phyloP scores from a whole-genome alignment of 2,329 filamentous ascomycete species.

The Gaeumannomyces tritici region DNA sequence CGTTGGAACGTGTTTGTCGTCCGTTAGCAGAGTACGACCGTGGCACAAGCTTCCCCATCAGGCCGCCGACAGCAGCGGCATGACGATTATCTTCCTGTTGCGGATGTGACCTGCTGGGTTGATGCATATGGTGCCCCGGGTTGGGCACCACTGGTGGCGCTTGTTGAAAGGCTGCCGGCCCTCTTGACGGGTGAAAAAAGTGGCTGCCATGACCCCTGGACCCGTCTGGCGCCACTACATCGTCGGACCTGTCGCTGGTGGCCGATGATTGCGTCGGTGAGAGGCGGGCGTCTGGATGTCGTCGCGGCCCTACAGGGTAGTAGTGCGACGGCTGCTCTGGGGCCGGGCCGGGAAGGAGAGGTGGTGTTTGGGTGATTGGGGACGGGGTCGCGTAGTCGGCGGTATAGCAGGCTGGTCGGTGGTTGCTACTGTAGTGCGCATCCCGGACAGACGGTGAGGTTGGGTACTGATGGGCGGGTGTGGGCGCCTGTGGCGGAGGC shows the following conservation, averaged over 20 bases:
- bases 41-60: slow-evolving; percentile 3
- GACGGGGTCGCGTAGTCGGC: slow-evolving; percentile 20
- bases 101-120: background rate
- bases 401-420: slow-evolving; percentile 14
- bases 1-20: background rate
- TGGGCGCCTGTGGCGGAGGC: slow-evolving; percentile 5
- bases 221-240: slow-evolving; percentile 4
- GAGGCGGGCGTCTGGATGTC: slow-evolving; percentile 14
- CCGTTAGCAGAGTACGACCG: slow-evolving; percentile 3
- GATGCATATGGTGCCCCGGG: background rate
- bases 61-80: background rate
- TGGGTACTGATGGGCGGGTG: background rate
- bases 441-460: slow-evolving; percentile 10
- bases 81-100: background rate
- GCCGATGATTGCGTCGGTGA: slow-evolving; percentile 17
- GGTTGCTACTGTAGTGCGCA: slow-evolving; percentile 8
- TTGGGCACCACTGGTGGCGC: background rate
- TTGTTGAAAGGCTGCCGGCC: slow-evolving; percentile 3
- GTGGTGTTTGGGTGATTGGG: slow-evolving; percentile 19
- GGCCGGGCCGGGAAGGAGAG: slow-evolving; percentile 14
- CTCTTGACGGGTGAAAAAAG: background rate
- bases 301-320: slow-evolving; percentile 5
- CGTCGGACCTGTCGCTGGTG: slow-evolving; percentile 17
- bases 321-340: slow-evolving; percentile 7
- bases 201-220: background rate